Evolutionary conservation across 192 early-diverging fungal species (phyloP), one percentile per base, ranked within the genome.

Genomic region (Radiomyces spectabilis): DNA sequence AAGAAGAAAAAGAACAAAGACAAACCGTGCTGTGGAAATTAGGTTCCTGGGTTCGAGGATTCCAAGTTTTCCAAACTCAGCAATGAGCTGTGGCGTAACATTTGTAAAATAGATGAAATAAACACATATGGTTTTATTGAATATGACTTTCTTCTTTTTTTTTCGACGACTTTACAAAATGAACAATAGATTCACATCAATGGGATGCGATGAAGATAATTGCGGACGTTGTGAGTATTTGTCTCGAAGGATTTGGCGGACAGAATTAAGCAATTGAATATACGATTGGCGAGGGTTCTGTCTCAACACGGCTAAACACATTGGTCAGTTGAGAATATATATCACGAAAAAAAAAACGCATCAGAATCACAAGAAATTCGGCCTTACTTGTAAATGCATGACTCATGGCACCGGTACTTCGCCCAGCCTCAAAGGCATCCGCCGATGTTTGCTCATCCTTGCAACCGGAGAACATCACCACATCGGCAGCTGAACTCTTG

Each of bases 391-490:
- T 78, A 16, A 91, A 84, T 0, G 89, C 84, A 41, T 88, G 77
- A 32, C 83, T 81, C 84, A 88, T 87, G 16, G 85, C 87, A 27
- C 85, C 87, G 0, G 84, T 88, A 59, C 78, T 77, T 8, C 63
- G 55, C 18, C 72, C 77, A 19, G 71, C 74, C 18, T 83, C 74
- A 38, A 77, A 72, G 25, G 87, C 71, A 71, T 91, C 88, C 7
- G 87, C 87, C 18, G 86, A 88, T n/a, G 89, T 91, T 61, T 91
- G 87, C 46, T 75, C 74, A 54, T 91, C 89, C 49, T 85, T 87
- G 59, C 88, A 91, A 25, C 78, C 88, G 49, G 82, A 85, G 52
- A 91, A 83, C 88, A 86, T 86, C 49, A 91, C 69, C 13, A 85
- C 84, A 55, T 91, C 88, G 13, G 84, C 86, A n/a, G 49, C 52